A percentile compares a stretch with the other conserved stretches of the same genome.
These are phyloP conservation scores for Niveomyces coronatus DNA, from an alignment of 2,329 filamentous ascomycete species.

Conservation along the genomic window DNA sequence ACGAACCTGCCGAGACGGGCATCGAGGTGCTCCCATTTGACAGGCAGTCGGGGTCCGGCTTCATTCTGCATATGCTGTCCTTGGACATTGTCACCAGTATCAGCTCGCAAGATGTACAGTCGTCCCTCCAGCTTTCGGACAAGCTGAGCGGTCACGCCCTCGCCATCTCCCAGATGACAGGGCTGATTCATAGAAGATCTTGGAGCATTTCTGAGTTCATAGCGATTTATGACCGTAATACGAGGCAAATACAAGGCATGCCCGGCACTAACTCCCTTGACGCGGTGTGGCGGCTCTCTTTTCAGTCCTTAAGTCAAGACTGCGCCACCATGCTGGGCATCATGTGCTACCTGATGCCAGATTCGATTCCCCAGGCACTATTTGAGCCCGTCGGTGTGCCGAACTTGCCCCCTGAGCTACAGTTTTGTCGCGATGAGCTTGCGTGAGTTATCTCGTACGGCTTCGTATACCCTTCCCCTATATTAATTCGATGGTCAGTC, in stretches of 20 bases:
- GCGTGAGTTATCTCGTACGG: neutral
- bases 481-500: neutral
- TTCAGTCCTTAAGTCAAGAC: neutral
- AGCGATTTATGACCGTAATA: conserved; percentile 5
- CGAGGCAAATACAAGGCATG: no score
- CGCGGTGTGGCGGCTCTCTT: neutral
- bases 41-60: conserved; percentile 6
- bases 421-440: neutral
- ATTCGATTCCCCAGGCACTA: neutral
- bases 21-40: conserved; percentile 10
- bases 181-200: conserved; percentile 8
- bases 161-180: conserved; percentile 8
- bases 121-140: conserved; percentile 5
- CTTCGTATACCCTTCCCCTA: neutral
- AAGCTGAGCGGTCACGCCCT: conserved; percentile 10
- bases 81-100: conserved; percentile 1
- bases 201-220: conserved; percentile 9
- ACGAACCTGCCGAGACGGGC: conserved; percentile 1
- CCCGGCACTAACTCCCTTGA: no score
- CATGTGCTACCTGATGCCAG: neutral
- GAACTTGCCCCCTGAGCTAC: neutral
- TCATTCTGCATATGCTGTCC: conserved; percentile 6
- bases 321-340: neutral
- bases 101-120: neutral
- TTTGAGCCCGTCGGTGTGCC: neutral